Evolutionary conservation across 169 alveolate species (phyloP), one percentile per base, ranked within the genome.

Genomic region (Plasmodium relictum): DNA sequence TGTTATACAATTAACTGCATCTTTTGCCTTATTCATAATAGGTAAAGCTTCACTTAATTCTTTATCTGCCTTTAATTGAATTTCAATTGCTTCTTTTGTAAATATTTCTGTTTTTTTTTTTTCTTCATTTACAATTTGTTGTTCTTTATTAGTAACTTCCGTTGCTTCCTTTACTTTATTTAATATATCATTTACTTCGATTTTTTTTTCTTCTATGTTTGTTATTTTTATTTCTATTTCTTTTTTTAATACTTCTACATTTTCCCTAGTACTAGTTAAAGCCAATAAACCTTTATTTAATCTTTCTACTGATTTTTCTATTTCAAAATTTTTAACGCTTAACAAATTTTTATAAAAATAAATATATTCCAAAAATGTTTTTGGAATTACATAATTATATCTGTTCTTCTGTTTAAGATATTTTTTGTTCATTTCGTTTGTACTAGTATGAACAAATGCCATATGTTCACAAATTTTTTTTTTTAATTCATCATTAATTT

Each of bases 361-460:
- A 61, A 97, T 97, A 73, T 97, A 94, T 93, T 97, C 99, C 76
- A 98, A 91, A 94, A 97, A 97, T 6, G 98, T 96, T 91, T 98
- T 98, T 9, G 99, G 99, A 4, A 99, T 98, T n/a, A 99, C 97
- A 93, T 98, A 98, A 95, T 98, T 98, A 93, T 95, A 92, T 76
- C 99, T 92, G 85, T 98, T 93, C 92, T 97, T 99, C 83, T 93
- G 92, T 86, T 94, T 93, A 69, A 97, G 85, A 95, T 94, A 97
- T 22, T 92, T 88, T 74, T 93, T 91, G 88, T 98, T 98, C 70
- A 98, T 98, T 31, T 89, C 96, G 61, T 97, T 97, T 52, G 98
- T 97, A 48, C 99, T 97, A 42, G 97, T 72, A 88, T 98, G 99
- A 52, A 97, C 98, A 92, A 96, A 98, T 7, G 99, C 97, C 98